Percentiles rank a stretch among this genome's conserved stretches.
phyloP scores from a whole-genome alignment of 2,329 filamentous ascomycete genomes.

The Diaporthe sp. region DNA sequence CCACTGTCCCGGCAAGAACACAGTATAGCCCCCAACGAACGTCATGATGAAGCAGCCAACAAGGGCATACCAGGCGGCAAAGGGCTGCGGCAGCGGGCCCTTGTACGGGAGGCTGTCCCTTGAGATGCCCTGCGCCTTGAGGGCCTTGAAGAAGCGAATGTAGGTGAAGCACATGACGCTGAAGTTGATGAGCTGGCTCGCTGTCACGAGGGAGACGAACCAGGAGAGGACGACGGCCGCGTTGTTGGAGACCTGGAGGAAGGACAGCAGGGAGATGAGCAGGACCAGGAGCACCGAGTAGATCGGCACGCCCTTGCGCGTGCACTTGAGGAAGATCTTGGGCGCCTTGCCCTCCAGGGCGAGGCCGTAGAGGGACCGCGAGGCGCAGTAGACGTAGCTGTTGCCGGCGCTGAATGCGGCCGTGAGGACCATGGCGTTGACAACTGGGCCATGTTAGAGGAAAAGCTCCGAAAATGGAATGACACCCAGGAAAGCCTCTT shows the following conservation, averaged over 20 bases:
- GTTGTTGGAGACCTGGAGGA: conserved; percentile 50
- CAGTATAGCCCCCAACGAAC: conserved; percentile 67
- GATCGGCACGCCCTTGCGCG: conserved; percentile 57
- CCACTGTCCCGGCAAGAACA: conserved; percentile 49
- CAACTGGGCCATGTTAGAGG: conserved; percentile 46
- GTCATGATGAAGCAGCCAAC: conserved; percentile 59
- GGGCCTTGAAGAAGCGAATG: conserved; percentile 49
- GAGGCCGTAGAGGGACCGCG: conserved; percentile 61
- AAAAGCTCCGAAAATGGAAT: too few species aligned
- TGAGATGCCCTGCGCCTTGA: conserved; percentile 26
- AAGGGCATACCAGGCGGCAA: conserved; percentile 60
- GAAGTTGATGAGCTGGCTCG: conserved; percentile 53
- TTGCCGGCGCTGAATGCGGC: conserved; percentile 53
- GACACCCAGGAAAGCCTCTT: background rate
- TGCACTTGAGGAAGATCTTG: conserved; percentile 51
- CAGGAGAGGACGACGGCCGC: conserved; percentile 53
- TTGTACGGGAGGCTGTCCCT: conserved; percentile 30
- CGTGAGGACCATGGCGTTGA: conserved; percentile 61
- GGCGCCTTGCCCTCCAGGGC: conserved; percentile 61
- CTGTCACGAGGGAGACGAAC: conserved; percentile 50
- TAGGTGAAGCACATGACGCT: conserved; percentile 57
- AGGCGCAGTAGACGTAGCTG: conserved; percentile 63
- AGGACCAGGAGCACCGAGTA: conserved; percentile 46
- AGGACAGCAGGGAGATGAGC: conserved; percentile 48
- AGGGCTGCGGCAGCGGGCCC: conserved; percentile 49